Evolutionary conservation across 192 early-diverging fungal species (phyloP).

Genomic region (Coemansia sp.): DNA sequence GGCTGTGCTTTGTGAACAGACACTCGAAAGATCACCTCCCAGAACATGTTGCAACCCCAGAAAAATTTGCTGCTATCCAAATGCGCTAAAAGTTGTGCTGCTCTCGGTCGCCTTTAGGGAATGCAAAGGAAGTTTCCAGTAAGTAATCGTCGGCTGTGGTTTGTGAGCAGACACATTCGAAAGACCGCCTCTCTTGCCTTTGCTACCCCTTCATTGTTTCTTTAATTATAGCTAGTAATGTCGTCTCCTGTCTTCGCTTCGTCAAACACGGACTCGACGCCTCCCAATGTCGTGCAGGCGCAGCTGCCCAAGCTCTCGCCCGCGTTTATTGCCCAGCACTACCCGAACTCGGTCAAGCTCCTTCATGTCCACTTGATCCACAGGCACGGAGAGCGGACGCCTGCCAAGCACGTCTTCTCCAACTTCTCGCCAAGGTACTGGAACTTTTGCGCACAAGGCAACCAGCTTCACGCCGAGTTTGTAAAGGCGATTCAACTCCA

Average conservation of each 20-base stretch:
- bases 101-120: too few species aligned
- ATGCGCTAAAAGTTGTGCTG: too few species aligned
- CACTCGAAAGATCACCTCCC: too few species aligned
- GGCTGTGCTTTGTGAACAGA: background rate
- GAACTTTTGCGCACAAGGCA: conserved; percentile 40
- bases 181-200: background rate
- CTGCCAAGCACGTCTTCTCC: conserved; percentile 14
- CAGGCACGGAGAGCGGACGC: conserved; percentile 56
- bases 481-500: conserved; percentile 9
- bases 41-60: too few species aligned
- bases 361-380: conserved; percentile 56
- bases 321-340: conserved; percentile 46
- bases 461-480: conserved; percentile 35
- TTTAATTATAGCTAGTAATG: background rate
- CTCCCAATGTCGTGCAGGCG: conserved; percentile 14
- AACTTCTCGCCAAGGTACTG: conserved; percentile 29
- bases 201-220: background rate
- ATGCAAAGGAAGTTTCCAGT: too few species aligned
- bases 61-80: too few species aligned
- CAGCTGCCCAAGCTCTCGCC: conserved; percentile 41
- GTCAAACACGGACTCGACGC: conserved; percentile 9
- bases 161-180: too few species aligned
- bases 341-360: conserved; percentile 46
- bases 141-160: too few species aligned
- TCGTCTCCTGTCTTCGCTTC: background rate